Evolutionary conservation across 495 filamentous ascomycete species (phyloP), one percentile per base, ranked within the genome.

Genomic region (Xylaria grammica): DNA sequence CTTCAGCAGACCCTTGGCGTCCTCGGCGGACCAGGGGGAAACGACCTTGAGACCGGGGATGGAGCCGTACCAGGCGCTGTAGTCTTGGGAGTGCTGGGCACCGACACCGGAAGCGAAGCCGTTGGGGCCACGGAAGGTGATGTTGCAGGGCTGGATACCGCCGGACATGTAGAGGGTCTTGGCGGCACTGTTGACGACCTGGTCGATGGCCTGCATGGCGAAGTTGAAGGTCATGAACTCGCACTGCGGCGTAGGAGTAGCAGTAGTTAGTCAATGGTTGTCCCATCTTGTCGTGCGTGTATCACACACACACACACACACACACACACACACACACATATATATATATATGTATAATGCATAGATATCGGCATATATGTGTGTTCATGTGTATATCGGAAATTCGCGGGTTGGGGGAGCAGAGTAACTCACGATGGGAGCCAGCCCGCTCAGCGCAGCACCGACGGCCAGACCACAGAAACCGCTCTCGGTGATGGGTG

Each of bases 191-290:
- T 99, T 99, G 88, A 99, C 94, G 77, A 99, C 93, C 77, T 99
- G 95, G 80, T 99, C 95, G 79, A 99, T 99, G 68, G 95, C 90
- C 84, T 99, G 95, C 95, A 99, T 99, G 78, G 95, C 95, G 77
- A 99, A 99, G 86, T 99, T 99, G 91, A 97, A 99, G 70, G 95
- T 99, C 95, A 99, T 99, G 87, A 99, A 99, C 81, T 97, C 93
- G 86, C 92, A 96, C 92, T 96, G 74, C 34, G 56, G 17, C 9
- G 20, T 34, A 20, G 40, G 26, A 19, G 32, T 8, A 73, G 64
- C 7, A 62, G 50, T 53, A 71, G 64, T 58, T 26, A 32, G 42
- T 42, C 19, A 50, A 29, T 40, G 32, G 13, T 10, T 49, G 17
- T 34, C 10, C 46, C 40, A 22, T 30, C 3, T 61, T 27, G 15